These are phyloP conservation scores for Isatis tinctoria DNA, from an alignment of 345 rosid genomes.

Conservation along the genomic window DNA sequence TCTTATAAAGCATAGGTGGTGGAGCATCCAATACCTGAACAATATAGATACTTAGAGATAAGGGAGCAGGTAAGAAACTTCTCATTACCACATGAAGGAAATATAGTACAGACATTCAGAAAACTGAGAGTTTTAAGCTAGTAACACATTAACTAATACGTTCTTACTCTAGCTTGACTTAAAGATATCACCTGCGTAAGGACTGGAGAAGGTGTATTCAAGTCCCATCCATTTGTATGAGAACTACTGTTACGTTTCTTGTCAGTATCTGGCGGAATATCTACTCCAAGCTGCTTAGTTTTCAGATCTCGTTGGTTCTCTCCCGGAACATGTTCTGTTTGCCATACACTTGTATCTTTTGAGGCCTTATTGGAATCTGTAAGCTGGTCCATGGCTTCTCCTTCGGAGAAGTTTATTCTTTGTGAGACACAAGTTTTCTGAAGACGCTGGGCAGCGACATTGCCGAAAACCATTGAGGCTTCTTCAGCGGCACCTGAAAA, in stretches of 20 bases:
- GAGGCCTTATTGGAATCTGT: slow-evolving; percentile 36
- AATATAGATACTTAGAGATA: slow-evolving; percentile 17
- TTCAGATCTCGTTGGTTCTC: slow-evolving; percentile 45
- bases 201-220: slow-evolving; percentile 81
- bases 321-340: slow-evolving; percentile 44
- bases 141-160: background rate
- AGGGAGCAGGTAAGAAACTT: background rate
- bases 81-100: background rate
- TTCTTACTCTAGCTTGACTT: slow-evolving; percentile 2
- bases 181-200: slow-evolving; percentile 51
- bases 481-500: slow-evolving; percentile 81
- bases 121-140: background rate
- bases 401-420: slow-evolving; percentile 33
- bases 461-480: slow-evolving; percentile 61
- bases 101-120: background rate
- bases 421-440: slow-evolving; percentile 47
- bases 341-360: slow-evolving; percentile 48
- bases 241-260: slow-evolving; percentile 46
- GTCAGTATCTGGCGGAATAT: slow-evolving; percentile 39
- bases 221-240: slow-evolving; percentile 48
- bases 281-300: slow-evolving; percentile 41
- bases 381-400: slow-evolving; percentile 34
- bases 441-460: slow-evolving; percentile 54
- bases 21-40: slow-evolving; percentile 67
- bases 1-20: slow-evolving; percentile 65